Evolutionary conservation across 2,329 filamentous ascomycete species (phyloP).

Genomic region (Trichoderma brevicompactum): DNA sequence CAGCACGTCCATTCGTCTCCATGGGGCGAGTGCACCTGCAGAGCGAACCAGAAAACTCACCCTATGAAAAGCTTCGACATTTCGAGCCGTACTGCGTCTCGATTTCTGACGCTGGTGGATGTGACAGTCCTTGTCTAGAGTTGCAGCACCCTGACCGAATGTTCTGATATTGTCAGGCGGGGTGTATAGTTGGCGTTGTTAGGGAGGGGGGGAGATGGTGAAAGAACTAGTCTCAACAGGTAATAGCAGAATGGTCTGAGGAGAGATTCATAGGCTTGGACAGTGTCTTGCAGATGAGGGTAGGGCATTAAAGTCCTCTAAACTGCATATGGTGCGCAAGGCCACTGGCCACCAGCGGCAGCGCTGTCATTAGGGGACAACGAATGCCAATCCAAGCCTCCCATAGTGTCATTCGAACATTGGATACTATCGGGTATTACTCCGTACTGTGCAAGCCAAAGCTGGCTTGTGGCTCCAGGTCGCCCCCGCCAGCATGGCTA

Average conservation of each 20-base stretch:
- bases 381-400: conserved; percentile 13
- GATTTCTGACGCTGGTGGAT: conserved; percentile 22
- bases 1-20: conserved; percentile 14
- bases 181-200: conserved; percentile 20
- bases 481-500: conserved; percentile 17
- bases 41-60: conserved; percentile 55
- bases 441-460: conserved; percentile 2
- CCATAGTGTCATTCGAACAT: conserved; percentile 19
- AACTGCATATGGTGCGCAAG: conserved; percentile 24
- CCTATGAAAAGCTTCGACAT: conserved; percentile 98
- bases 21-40: not conserved
- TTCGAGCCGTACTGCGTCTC: conserved; percentile 36
- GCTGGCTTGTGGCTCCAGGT: conserved; percentile 7
- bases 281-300: conserved; percentile 15
- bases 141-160: conserved; percentile 25
- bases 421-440: conserved; percentile 24
- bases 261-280: conserved; percentile 23
- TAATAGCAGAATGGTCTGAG: conserved; percentile 16
- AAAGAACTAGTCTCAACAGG: conserved; percentile 25
- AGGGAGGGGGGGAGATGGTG: conserved; percentile 23
- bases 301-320: conserved; percentile 25
- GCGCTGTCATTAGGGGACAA: conserved; percentile 20
- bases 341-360: conserved; percentile 20
- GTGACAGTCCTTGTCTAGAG: conserved; percentile 24
- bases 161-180: conserved; percentile 29